Base-by-base conservation (phyloP, 805 yeast genomes). In the Cyberlindnera maclurae region DNA sequence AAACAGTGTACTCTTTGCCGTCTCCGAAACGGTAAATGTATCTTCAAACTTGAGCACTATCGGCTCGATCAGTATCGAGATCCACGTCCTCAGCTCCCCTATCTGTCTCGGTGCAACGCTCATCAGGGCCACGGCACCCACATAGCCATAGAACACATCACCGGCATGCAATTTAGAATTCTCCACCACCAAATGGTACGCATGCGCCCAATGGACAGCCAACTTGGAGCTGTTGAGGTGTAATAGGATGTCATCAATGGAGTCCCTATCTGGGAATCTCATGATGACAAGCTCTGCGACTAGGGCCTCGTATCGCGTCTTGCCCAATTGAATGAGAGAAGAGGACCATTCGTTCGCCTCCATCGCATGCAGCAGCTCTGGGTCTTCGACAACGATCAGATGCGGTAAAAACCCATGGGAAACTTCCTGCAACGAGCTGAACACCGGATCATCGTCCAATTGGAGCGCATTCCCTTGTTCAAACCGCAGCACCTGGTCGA, bases 11-110 rank as follows among this genome's bases (percentile, higher is more conserved):
- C 12, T 20, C 32, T 36, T 36, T 12, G 38, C 27, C 15, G 24
- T 16, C 3, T 13, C 17, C 22, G 33, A 22, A 18, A 22, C 29
- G 5, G 26, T 28, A 13, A 15, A 32, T 8, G 36, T 15, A 10
- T 17, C 29, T 22, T 40, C 43, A 15, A 29, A 33, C 8, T 29
- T 31, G 24, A 36, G 15, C 20, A 36, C 30, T 5, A 40, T 36
- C 6, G 43, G 43, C 28, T 40, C 43, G 31, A 40, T 40, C 15
- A 40, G 15, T 12, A 36, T 26, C 4, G 39, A 22, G 3, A 28
- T 10, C 26, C 29, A 37, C n/a, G 16, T 28, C 15, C 17, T 29
- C 6, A 36, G 4, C 3, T 8, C 13, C 9, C 9, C 12, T 17
- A 15, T n/a, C 4, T 36, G 34, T 7, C 12, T 5, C 15, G 24